Percentiles rank a stretch among this genome's conserved stretches.
phyloP scores from a whole-genome alignment of 371 early-diverging fungal species.

The Rhizomucor pusillus region DNA sequence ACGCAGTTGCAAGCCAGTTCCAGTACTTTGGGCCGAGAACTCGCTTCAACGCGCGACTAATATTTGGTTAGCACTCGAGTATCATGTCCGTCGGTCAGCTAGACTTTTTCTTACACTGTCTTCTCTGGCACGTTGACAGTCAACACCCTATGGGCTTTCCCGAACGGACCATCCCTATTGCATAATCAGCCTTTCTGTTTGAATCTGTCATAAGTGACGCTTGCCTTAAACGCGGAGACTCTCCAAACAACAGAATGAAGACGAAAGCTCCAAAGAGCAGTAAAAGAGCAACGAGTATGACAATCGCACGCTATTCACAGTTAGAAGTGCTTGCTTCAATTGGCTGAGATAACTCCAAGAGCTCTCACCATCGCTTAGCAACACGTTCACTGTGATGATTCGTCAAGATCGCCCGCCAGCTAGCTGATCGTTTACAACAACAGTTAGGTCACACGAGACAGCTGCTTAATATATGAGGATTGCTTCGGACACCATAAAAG shows the following conservation, averaged over 20 bases:
- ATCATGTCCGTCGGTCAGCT: too few species aligned
- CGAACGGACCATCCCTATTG: conserved; percentile 34
- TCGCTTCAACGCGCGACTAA: conserved; percentile 15
- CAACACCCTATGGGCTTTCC: conserved; percentile 25
- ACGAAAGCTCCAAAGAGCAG: conserved; percentile 28
- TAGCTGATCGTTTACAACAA: too few species aligned
- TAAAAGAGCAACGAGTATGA: conserved; percentile 13
- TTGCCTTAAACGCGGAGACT: conserved; percentile 38
- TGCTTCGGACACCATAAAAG: too few species aligned
- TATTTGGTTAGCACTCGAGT: too few species aligned
- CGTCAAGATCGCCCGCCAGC: too few species aligned
- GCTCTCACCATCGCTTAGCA: too few species aligned
- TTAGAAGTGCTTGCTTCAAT: too few species aligned
- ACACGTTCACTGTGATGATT: too few species aligned
- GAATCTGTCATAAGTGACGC: neutral
- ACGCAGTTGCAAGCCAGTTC: conserved; percentile 18
- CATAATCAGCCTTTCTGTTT: neutral
- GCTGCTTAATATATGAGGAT: too few species aligned
- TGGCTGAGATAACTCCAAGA: too few species aligned
- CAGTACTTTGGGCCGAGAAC: conserved; percentile 23
- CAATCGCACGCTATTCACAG: too few species aligned
- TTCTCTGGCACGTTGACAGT: conserved; percentile 20
- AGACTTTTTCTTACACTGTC: conserved; percentile 21
- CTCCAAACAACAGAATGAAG: conserved; percentile 40
- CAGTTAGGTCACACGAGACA: too few species aligned